A percentile compares a stretch with the other conserved stretches of the same genome.
Evolutionary conservation across 202 grass and related monocot genomes (phyloP).

Genomic region (Musa balbisiana): DNA sequence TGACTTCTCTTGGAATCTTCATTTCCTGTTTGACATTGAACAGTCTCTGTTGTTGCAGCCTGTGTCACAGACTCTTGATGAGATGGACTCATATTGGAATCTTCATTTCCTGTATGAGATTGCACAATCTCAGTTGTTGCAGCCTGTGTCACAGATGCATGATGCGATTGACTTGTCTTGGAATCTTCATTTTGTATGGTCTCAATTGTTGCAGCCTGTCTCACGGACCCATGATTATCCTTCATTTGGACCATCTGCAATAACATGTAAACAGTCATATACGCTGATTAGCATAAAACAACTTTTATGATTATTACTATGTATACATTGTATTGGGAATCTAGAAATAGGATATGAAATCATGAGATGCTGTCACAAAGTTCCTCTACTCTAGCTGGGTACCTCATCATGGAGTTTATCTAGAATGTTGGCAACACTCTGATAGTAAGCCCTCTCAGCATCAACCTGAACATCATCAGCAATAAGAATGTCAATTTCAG

Average conservation of each 20-base stretch:
- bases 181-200: constrained; percentile 4
- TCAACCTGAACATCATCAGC: constrained; percentile 51
- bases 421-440: constrained; percentile 76
- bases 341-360: constrained; percentile 22
- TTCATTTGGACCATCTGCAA: constrained; percentile 61
- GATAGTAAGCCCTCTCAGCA: constrained; percentile 91
- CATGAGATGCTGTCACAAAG: constrained; percentile 14
- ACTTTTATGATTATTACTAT: neutral
- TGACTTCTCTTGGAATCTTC: constrained; percentile 13
- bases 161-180: neutral
- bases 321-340: neutral
- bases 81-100: neutral
- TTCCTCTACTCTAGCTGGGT: constrained; percentile 6
- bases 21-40: constrained; percentile 34
- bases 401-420: constrained; percentile 93
- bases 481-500: neutral
- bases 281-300: neutral
- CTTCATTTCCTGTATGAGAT: constrained; percentile 37
- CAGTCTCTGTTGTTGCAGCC: constrained; percentile 4
- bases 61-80: neutral
- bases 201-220: neutral
- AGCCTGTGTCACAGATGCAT: neutral
- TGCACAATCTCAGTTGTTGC: constrained; percentile 19
- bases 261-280: neutral
- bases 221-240: constrained; percentile 37